Base-by-base conservation (phyloP, 208 protist genomes). In the Crithidia sp. region DNA sequence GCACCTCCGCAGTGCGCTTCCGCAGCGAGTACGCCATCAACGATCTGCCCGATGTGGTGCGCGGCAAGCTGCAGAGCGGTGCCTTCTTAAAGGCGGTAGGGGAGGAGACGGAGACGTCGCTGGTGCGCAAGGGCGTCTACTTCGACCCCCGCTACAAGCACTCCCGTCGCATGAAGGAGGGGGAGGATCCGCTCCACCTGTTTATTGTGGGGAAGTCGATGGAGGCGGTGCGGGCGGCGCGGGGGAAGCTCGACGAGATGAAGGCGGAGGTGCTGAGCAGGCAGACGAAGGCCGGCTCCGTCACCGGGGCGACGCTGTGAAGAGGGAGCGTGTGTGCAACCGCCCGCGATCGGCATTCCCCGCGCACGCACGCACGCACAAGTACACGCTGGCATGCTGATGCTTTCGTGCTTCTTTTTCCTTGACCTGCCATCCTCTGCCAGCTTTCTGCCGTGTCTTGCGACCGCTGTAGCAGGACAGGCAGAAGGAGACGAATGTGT, bases 81-180 rank as follows among this genome's bases (percentile, higher is more conserved):
- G 12, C 57, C 8, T 83, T 94, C 36, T 78, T 96, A 55, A 82
- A 86, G 49, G 66, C 76, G 4, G 78, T 95, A 40, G 71, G 74
- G 19, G 86, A 92, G 67, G 85, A 89, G 62, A 91, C 86, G 39
- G 77, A 87, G 39, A 91, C 88, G 13, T 83, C 88, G 10, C 90
- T 96, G 50, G 71, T 95, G 36, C 85, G 85, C 53, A 96, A 96
- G 75, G 92, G 92, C 45, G 81, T 94, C n/a, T 96, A 84, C 77
- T 93, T 89, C 71, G 92, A 95, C 54, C 78, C 76, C 8, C 79
- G 79, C 47, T 88, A 88, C 71, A 92, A 93, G 67, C 85, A 92
- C 73, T 89, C 87, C 39, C 82, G 90, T 43, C 64, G 71, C 14
- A 82, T 96, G 57, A 93, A 90, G 74, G 92, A 96, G 17, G 87